These are phyloP conservation scores for Hymenoscyphus fraxineus DNA, from an alignment of 2,329 filamentous ascomycete genomes.

Conservation along the genomic window DNA sequence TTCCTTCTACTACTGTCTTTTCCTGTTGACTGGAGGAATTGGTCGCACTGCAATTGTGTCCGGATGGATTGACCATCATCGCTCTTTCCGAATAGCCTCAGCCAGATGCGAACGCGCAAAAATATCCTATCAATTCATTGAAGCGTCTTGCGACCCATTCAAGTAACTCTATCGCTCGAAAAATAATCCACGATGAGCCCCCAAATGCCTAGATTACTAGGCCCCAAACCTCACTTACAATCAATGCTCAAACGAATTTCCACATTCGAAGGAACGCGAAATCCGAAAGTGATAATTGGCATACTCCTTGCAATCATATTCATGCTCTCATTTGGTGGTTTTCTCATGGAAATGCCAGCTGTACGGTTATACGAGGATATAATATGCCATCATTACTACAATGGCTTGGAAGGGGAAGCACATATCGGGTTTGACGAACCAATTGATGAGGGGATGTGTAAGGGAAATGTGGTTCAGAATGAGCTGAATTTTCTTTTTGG, in stretches of 20 bases:
- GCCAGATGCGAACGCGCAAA: neutral
- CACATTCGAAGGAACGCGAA: constrained; percentile 19
- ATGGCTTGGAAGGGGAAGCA: constrained; percentile 21
- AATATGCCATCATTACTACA: constrained; percentile 39
- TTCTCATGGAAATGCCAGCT: constrained; percentile 35
- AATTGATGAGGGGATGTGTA: constrained; percentile 39
- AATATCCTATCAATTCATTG: neutral
- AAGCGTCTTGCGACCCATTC: neutral
- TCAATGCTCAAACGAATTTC: neutral
- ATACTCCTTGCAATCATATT: constrained; percentile 36
- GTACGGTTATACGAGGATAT: constrained; percentile 40
- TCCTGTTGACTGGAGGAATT: neutral
- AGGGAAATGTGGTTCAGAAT: constrained; percentile 37
- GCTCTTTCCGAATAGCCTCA: neutral
- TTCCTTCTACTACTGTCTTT: neutral
- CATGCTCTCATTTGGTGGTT: constrained; percentile 30
- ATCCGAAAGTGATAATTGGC: constrained; percentile 33
- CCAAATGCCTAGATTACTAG: neutral
- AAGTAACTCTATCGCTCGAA: neutral
- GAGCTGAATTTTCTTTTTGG: constrained; percentile 37
- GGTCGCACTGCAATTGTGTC: neutral
- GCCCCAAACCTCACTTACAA: neutral
- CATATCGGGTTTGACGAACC: constrained; percentile 23
- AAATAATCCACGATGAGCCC: neutral
- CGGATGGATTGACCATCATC: neutral